A percentile compares a stretch with the other conserved stretches of the same genome.
Conservation (phyloP, 345 rosid genomes). For the Triadica sebifera region DNA sequence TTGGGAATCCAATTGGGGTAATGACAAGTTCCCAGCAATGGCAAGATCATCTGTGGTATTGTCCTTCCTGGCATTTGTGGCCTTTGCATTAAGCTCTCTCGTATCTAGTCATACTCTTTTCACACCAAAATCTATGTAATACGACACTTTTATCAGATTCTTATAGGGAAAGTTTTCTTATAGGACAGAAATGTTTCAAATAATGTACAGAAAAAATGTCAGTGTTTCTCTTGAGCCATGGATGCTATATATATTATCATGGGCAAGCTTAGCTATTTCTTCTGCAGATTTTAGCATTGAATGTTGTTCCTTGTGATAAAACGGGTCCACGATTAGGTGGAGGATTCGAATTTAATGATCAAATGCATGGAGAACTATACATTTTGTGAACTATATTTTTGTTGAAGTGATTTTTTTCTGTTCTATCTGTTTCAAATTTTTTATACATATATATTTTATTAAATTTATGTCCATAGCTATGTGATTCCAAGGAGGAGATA, state of each 20-base stretch:
- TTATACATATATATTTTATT: no score
- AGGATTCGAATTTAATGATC: no score
- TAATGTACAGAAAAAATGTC: slow-evolving; percentile 1
- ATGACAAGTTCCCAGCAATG: slow-evolving; percentile 74
- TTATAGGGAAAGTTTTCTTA: not conserved
- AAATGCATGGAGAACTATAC: no score
- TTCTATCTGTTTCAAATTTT: no score
- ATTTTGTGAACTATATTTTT: no score
- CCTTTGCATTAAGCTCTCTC: slow-evolving; percentile 70
- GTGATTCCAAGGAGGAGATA: no score
- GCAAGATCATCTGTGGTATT: slow-evolving; percentile 68
- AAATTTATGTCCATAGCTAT: no score
- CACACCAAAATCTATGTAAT: slow-evolving; percentile 41
- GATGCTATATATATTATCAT: not conserved
- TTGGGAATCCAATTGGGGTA: slow-evolving; percentile 84
- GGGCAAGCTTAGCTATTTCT: not conserved
- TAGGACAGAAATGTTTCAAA: not conserved
- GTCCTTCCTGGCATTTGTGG: slow-evolving; percentile 60
- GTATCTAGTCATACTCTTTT: slow-evolving; percentile 65
- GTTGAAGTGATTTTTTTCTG: no score
- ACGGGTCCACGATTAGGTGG: no score
- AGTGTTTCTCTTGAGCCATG: not conserved
- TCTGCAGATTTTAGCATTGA: not conserved
- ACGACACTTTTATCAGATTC: not conserved
- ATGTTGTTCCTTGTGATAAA: not conserved